These are phyloP conservation scores for Cubamyces sp. DNA, from an alignment of 768 basidiomycete species.

Conservation along the genomic window DNA sequence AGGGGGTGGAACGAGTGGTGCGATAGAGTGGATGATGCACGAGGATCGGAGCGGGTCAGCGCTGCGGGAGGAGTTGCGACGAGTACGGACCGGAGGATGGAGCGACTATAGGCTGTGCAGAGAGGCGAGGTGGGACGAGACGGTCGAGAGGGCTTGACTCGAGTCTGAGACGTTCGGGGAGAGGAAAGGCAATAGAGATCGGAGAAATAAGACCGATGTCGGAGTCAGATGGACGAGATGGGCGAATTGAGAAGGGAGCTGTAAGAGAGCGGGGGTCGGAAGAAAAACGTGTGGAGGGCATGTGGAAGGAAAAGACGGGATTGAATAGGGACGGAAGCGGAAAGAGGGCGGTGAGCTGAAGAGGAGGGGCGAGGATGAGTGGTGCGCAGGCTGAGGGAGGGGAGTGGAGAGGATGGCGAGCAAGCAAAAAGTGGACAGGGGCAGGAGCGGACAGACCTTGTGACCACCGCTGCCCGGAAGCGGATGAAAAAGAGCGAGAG, in stretches of 20 bases:
- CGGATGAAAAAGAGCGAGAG: neutral
- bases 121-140: neutral
- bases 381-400: neutral
- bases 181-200: neutral
- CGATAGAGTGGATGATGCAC: neutral
- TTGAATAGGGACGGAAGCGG: neutral
- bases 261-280: neutral
- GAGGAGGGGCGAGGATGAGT: neutral
- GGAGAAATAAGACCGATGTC: constrained; percentile 4
- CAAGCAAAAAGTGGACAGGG: neutral
- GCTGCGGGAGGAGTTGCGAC: neutral
- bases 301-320: neutral
- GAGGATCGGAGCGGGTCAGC: too few species aligned
- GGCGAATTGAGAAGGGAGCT: neutral
- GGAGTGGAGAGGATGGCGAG: neutral
- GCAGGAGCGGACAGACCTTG: neutral
- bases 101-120: neutral
- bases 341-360: neutral
- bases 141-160: too few species aligned
- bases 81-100: neutral
- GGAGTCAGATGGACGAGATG: constrained; percentile 12
- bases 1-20: neutral
- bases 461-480: neutral
- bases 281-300: neutral
- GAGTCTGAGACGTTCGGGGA: neutral